Evolutionary conservation across 345 rosid genomes (phyloP).

Genomic region (Theobroma cacao): DNA sequence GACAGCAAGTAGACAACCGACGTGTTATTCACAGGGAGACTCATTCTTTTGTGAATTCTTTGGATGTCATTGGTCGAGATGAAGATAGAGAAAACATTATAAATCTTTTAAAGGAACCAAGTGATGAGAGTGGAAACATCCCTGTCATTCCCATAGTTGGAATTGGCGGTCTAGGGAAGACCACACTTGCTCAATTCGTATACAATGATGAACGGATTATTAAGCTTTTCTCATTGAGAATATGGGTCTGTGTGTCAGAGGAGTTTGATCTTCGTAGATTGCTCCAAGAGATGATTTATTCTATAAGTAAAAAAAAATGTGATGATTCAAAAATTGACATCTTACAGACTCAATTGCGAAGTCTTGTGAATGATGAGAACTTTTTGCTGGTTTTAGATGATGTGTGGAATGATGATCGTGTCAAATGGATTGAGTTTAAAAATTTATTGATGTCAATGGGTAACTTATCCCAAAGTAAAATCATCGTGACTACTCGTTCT

Average conservation of each 20-base stretch:
- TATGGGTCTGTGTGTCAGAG: background rate
- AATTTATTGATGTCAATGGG: background rate
- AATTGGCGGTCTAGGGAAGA: conserved; percentile 17
- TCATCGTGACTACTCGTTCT: background rate
- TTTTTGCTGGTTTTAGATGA: conserved; percentile 15
- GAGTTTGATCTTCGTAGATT: background rate
- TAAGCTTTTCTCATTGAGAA: background rate
- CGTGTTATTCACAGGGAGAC: background rate
- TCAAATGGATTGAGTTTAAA: background rate
- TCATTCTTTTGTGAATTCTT: background rate
- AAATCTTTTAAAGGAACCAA: background rate
- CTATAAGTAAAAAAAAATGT: background rate
- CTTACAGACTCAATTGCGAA: background rate
- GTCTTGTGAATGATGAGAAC: background rate
- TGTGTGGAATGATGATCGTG: conserved; percentile 3
- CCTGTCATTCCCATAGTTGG: conserved; percentile 10
- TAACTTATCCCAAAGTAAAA: background rate
- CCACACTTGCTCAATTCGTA: background rate
- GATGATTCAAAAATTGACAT: background rate
- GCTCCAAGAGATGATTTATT: background rate
- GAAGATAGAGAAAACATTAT: background rate
- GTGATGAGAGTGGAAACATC: background rate
- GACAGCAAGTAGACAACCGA: background rate
- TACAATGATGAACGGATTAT: background rate
- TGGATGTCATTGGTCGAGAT: conserved; percentile 4